Evolutionary conservation across 2,329 filamentous ascomycete species (phyloP), one percentile per base, ranked within the genome.

Genomic region (Fusarium neocosmosporiellum): DNA sequence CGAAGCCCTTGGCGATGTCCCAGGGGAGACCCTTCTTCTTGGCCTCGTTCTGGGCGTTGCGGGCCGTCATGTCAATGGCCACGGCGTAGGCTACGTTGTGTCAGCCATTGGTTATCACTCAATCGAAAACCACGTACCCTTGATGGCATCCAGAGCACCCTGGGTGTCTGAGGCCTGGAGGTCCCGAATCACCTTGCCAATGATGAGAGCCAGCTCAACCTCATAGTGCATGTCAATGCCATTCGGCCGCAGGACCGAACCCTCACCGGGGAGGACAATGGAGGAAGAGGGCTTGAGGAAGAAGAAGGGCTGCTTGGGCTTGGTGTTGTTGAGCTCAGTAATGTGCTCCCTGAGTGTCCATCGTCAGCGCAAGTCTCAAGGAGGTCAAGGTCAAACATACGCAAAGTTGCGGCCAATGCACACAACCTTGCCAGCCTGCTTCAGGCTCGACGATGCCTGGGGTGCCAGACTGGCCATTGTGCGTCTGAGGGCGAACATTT

Each of bases 391-490:
- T 50, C 55, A 67, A 48, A 67, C 92, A 81, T 84, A 96, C 93
- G 95, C 96, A 88, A 98, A 99, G 87, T 99, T 97, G 78, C 96
- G 90, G 77, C 95, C 94, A 80, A 98, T 97, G 84, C 96, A 98
- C 81, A 98, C 93, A 63, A 97, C 90, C 87, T 98, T 94, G 70
- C 88, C 86, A 27, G 89, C 89, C 60, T 87, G 84, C 78, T 84
- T 87, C 63, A 89, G 79, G 43, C 70, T 70, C 27, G 83, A 82
- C 50, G 83, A 82, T 46, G 85, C 84, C 74, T 83, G 81, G 46
- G 85, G 79, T 41, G 83, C 82, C 80, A 82, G 73, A 18, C 77
- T 83, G 67, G 80, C 81, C 77, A 84, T 79, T 70, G 81, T 78
- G 64, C 82, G 77, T 73, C 82, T 76, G 34, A 84, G 72, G 36